Evolutionary conservation across 805 yeast genomes (phyloP).

Genomic region (Vanderwaltozyma yarrowii): DNA sequence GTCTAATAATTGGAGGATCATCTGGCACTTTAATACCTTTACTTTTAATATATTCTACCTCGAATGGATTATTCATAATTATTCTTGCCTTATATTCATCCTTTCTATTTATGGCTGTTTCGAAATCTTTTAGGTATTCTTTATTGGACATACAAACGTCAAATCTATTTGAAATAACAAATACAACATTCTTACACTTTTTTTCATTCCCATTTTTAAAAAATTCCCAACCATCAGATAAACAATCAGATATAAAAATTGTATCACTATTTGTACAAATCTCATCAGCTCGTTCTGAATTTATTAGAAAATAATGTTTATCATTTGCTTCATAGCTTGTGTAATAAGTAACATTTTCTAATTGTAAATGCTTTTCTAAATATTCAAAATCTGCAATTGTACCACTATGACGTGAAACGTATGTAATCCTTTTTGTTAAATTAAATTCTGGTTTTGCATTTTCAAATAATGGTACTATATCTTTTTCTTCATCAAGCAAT

Average conservation of each 20-base stretch:
- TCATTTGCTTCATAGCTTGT: neutral
- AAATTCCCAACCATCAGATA: slow-evolving; percentile 8
- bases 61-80: slow-evolving; percentile 5
- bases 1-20: slow-evolving; percentile 5
- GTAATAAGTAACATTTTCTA: slow-evolving; percentile 8
- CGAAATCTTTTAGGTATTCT: slow-evolving; percentile 2
- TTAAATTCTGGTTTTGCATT: neutral
- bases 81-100: slow-evolving; percentile 5
- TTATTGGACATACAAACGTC: slow-evolving; percentile 4
- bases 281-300: slow-evolving; percentile 1
- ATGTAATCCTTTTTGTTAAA: slow-evolving; percentile 4
- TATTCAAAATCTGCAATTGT: slow-evolving; percentile 6
- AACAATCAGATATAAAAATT: slow-evolving; percentile 6
- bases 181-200: slow-evolving; percentile 5
- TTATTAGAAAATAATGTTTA: neutral
- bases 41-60: slow-evolving; percentile 3
- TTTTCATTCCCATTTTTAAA: slow-evolving; percentile 3
- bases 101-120: slow-evolving; percentile 4
- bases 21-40: slow-evolving; percentile 2
- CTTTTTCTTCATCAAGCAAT: too few species aligned
- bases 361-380: slow-evolving; percentile 5
- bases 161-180: slow-evolving; percentile 6
- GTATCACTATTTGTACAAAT: slow-evolving; percentile 6
- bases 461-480: too few species aligned
- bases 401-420: slow-evolving; percentile 8